Evolutionary conservation across 139 green algal species (phyloP).

Genomic region (Eudorina sp.): DNA sequence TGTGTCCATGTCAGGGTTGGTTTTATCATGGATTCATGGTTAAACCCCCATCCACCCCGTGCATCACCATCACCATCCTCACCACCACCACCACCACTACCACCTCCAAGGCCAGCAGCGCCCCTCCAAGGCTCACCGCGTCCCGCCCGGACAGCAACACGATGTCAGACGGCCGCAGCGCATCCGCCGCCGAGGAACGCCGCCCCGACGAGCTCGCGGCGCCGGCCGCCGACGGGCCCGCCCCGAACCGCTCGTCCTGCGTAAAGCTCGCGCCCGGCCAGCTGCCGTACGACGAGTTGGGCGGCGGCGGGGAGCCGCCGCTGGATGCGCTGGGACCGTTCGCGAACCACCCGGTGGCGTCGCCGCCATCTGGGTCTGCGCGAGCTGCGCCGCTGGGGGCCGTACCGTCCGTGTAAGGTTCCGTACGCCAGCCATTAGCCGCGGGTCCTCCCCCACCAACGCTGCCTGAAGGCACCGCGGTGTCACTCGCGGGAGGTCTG

Average conservation of each 20-base stretch:
- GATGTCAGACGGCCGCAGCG: slow-evolving; percentile 52
- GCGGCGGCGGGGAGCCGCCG: neutral
- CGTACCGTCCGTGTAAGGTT: too few species aligned
- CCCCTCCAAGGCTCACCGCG: slow-evolving; percentile 30
- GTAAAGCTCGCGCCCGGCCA: neutral
- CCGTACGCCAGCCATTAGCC: neutral
- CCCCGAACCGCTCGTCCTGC: neutral
- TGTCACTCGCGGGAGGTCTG: neutral
- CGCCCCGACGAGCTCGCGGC: neutral
- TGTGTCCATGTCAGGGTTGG: too few species aligned
- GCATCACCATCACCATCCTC: too few species aligned
- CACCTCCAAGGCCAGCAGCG: too few species aligned
- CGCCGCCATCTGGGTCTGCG: neutral
- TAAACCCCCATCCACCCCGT: too few species aligned
- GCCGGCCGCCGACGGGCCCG: neutral
- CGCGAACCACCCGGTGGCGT: too few species aligned
- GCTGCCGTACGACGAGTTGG: neutral
- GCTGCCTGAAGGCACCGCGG: too few species aligned
- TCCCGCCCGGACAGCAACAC: slow-evolving; percentile 47
- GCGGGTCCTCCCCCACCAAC: too few species aligned
- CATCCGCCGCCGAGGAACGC: neutral
- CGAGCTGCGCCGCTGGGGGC: too few species aligned
- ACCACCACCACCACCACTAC: neutral
- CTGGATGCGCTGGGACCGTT: neutral
- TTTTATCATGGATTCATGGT: too few species aligned